Percentiles rank a stretch among this genome's conserved stretches.
Evolutionary conservation across 225 moss, liverwort and hornwort genomes (phyloP).

Genomic region (Physcomitrium patens): DNA sequence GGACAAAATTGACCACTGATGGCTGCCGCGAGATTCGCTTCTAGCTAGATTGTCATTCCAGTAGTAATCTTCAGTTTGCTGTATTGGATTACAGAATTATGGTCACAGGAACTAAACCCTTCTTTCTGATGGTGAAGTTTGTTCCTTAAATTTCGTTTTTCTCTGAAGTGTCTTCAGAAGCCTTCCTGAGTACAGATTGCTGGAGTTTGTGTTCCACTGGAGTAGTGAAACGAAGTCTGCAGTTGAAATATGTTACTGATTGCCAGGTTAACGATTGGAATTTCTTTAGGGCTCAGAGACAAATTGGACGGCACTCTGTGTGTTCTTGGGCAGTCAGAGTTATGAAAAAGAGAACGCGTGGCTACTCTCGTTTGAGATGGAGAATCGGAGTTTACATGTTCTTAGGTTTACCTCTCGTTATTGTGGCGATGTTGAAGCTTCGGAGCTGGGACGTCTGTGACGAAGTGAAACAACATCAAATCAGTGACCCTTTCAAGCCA

Average conservation of each 20-base stretch:
- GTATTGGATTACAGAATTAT: too few relatives aligned
- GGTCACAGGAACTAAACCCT: too few relatives aligned
- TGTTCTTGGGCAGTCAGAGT: slow-evolving; percentile 28
- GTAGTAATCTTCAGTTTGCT: neutral
- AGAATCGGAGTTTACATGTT: slow-evolving; percentile 55
- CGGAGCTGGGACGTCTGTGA: slow-evolving; percentile 39
- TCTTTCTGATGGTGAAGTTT: too few relatives aligned
- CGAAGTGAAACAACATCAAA: slow-evolving; percentile 33
- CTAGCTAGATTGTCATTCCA: neutral
- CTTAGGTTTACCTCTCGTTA: slow-evolving; percentile 47
- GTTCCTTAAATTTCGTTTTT: too few relatives aligned
- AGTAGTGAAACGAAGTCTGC: neutral
- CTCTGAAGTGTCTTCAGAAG: too few relatives aligned
- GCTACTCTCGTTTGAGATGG: slow-evolving; percentile 76
- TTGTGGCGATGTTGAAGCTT: slow-evolving; percentile 57
- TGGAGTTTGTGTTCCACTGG: too few relatives aligned
- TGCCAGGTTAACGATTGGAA: slow-evolving; percentile 5
- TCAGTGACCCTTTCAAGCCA: slow-evolving; percentile 44
- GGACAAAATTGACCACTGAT: neutral
- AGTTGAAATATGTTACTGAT: neutral
- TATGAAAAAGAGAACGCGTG: slow-evolving; percentile 69
- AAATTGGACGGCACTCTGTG: slow-evolving; percentile 14
- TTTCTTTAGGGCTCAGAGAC: neutral
- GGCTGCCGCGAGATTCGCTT: neutral
- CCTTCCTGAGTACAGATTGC: neutral